A percentile compares a stretch with the other conserved stretches of the same genome.
These are phyloP conservation scores for Athelia psychrophila DNA, from an alignment of 1,284 basidiomycete species.

Conservation along the genomic window DNA sequence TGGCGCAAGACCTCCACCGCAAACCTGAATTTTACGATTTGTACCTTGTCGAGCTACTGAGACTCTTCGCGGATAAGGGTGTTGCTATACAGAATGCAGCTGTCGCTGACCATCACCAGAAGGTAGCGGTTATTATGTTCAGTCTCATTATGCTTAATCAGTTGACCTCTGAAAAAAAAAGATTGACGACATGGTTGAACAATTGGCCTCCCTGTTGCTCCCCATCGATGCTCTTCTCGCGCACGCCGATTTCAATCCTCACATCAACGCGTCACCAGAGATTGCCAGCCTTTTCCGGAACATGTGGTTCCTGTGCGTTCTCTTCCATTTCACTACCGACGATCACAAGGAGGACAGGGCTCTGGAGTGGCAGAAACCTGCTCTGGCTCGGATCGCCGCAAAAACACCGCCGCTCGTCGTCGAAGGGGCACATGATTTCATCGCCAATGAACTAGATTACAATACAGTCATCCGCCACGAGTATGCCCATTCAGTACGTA, in stretches of 20 bases:
- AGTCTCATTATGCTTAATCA: neutral
- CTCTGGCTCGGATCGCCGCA: slow-evolving; percentile 78
- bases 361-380: slow-evolving; percentile 75
- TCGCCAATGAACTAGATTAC: slow-evolving; percentile 90
- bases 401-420: slow-evolving; percentile 88
- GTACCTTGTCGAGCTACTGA: slow-evolving; percentile 85
- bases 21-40: slow-evolving; percentile 75
- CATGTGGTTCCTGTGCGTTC: slow-evolving; percentile 90
- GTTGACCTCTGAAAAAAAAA: slow-evolving; percentile 22
- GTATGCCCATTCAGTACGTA: slow-evolving; percentile 72
- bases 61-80: slow-evolving; percentile 89
- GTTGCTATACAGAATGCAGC: slow-evolving; percentile 85
- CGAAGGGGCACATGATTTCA: slow-evolving; percentile 82
- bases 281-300: slow-evolving; percentile 87
- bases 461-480: slow-evolving; percentile 92
- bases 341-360: slow-evolving; percentile 53
- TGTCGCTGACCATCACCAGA: slow-evolving; percentile 58
- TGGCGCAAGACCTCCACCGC: slow-evolving; percentile 74
- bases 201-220: slow-evolving; percentile 82
- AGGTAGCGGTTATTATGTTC: slow-evolving; percentile 46
- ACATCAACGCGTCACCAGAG: slow-evolving; percentile 54
- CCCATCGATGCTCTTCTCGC: slow-evolving; percentile 89
- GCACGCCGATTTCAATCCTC: slow-evolving; percentile 72
- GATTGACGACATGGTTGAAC: slow-evolving; percentile 84
- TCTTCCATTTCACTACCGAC: slow-evolving; percentile 71